Percentiles rank a stretch among this genome's conserved stretches.
phyloP scores from a whole-genome alignment of 2,329 filamentous ascomycete species.

The Alternaria hordeiaustralica region DNA sequence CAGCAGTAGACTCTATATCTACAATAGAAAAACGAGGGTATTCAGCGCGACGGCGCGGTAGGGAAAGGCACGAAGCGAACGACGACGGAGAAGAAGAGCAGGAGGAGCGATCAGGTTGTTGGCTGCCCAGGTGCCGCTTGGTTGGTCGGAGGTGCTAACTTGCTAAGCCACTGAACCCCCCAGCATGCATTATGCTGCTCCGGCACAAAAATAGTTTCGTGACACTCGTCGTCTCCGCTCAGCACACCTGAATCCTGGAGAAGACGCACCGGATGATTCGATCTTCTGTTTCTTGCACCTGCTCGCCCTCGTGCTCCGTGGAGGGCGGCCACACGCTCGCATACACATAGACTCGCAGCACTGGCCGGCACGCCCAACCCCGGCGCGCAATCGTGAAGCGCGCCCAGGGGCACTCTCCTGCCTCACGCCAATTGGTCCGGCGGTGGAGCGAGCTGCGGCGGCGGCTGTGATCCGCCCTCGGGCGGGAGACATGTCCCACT shows the following conservation, averaged over 20 bases:
- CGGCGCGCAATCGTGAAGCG: conserved; percentile 15
- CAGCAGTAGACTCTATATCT: conserved; percentile 3
- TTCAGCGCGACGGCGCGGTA: conserved; percentile 13
- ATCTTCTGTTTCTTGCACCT: conserved; percentile 6
- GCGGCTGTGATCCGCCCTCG: conserved; percentile 33
- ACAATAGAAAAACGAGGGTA: conserved; percentile 12
- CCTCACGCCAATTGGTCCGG: conserved; percentile 19
- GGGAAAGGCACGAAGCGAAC: conserved; percentile 15
- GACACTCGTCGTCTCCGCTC: conserved; percentile 29
- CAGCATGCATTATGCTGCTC: conserved; percentile 20
- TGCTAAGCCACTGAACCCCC: conserved; percentile 15
- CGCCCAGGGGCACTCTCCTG: conserved; percentile 19
- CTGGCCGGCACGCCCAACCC: conserved; percentile 9
- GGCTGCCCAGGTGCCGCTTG: conserved; percentile 9
- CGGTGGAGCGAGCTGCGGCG: conserved; percentile 24
- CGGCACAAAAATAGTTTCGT: conserved; percentile 39
- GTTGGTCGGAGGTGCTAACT: conserved; percentile 11
- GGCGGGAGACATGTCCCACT: conserved; percentile 21
- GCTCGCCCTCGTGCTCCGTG: conserved; percentile 7
- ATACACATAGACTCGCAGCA: background rate
- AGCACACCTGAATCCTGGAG: conserved; percentile 9
- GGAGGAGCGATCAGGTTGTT: conserved; percentile 8
- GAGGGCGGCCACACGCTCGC: conserved; percentile 16
- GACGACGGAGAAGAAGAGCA: conserved; percentile 14
- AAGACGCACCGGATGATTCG: conserved; percentile 12